Conservation (phyloP, 306 rosid species). For the Biancaea sappan region DNA sequence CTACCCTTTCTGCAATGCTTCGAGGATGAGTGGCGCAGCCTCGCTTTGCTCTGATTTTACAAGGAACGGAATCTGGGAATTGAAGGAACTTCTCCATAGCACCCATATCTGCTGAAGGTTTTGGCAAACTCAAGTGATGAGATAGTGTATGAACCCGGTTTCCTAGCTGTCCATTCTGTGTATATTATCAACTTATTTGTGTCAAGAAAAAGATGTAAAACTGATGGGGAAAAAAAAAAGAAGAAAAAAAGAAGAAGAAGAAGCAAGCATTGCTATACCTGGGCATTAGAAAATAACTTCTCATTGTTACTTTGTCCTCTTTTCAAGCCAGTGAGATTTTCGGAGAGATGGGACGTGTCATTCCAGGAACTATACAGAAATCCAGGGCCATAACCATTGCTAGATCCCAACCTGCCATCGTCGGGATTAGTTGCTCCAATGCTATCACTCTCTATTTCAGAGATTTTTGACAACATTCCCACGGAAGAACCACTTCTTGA, state of each 20-base stretch:
- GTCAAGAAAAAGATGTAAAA: not conserved
- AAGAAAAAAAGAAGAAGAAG: not conserved
- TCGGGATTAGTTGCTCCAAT: conserved; percentile 47
- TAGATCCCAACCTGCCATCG: conserved; percentile 42
- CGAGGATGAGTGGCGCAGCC: conserved; percentile 99
- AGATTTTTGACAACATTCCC: conserved; percentile 67
- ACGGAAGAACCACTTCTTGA: conserved; percentile 57
- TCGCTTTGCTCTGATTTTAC: conserved; percentile 88
- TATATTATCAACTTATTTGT: not conserved
- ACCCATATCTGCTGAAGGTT: conserved; percentile 56
- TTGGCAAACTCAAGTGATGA: conserved; percentile 81
- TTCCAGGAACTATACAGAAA: conserved; percentile 65
- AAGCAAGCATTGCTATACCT: not conserved
- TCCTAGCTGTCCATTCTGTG: conserved; percentile 61
- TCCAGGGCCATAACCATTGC: conserved; percentile 48
- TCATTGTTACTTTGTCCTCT: conserved; percentile 54
- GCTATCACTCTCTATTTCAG: conserved; percentile 57
- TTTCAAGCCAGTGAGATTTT: conserved; percentile 47
- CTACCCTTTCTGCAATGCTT: conserved; percentile 93
- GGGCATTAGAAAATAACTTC: conserved; percentile 46
- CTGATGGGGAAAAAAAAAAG: not conserved
- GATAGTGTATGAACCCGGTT: conserved; percentile 59
- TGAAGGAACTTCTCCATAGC: conserved; percentile 68
- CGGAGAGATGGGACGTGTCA: conserved; percentile 53
- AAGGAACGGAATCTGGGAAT: conserved; percentile 83